Evolutionary conservation across 139 green algal genomes (phyloP).

Genomic region (Astrephomene gubernaculifera): DNA sequence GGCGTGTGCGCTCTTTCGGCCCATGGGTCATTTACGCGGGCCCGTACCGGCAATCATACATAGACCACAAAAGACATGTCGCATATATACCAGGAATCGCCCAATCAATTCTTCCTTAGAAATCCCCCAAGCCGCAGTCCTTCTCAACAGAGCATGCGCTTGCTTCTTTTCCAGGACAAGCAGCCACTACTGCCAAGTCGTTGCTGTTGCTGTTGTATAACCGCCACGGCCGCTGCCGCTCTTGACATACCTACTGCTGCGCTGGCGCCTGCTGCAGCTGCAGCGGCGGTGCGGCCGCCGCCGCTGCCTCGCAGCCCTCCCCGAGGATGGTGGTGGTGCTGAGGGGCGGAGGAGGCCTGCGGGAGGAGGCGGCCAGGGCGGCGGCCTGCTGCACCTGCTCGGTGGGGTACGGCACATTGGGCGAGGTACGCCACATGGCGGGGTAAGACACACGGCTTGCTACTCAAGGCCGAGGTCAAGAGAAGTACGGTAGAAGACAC

Average conservation of each 20-base stretch:
- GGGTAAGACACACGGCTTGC: background rate
- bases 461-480: background rate
- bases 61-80: too few species aligned
- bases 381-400: slow-evolving; percentile 34
- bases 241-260: background rate
- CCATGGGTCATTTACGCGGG: too few species aligned
- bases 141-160: too few species aligned
- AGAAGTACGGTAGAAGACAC: background rate
- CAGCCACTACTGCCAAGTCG: too few species aligned
- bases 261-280: slow-evolving; percentile 6
- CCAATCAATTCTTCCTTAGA: too few species aligned
- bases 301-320: background rate
- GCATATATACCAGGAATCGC: too few species aligned
- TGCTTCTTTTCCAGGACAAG: too few species aligned
- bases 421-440: background rate
- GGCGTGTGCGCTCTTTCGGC: too few species aligned
- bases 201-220: background rate
- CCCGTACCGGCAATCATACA: too few species aligned
- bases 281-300: background rate
- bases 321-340: slow-evolving; percentile 37
- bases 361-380: background rate
- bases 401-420: background rate
- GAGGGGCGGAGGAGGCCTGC: background rate
- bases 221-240: background rate
- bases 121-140: too few species aligned